Percentiles rank a stretch among this genome's conserved stretches.
Conservation (phyloP, 768 basidiomycete species). For the Rhodosporidiobolus odoratus region DNA sequence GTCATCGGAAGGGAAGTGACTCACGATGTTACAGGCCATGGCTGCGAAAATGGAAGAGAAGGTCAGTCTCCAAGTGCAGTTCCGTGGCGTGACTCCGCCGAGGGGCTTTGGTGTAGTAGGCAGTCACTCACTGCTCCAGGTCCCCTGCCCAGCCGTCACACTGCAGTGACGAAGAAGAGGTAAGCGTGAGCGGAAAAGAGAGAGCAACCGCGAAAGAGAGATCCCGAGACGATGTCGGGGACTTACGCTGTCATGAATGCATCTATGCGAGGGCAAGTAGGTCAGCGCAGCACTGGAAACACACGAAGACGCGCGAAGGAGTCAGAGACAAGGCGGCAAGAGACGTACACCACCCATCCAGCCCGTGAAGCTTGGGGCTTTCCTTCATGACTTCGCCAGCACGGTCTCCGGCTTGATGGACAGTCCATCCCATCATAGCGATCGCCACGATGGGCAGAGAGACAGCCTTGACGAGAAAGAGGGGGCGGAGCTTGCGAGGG, state of each 20-base stretch:
- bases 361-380: slow-evolving; percentile 7
- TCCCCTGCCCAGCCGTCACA: too few relatives aligned
- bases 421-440: slow-evolving; percentile 31
- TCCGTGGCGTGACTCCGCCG: too few relatives aligned
- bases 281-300: not conserved
- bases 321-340: not conserved
- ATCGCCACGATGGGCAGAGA: slow-evolving; percentile 29
- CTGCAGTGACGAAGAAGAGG: too few relatives aligned
- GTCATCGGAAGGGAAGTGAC: not conserved
- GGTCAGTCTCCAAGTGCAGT: too few relatives aligned
- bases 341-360: slow-evolving; percentile 3
- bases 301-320: not conserved
- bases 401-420: slow-evolving; percentile 27
- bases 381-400: slow-evolving; percentile 14
- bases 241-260: slow-evolving; percentile 17
- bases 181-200: too few relatives aligned
- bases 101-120: too few relatives aligned
- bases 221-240: not conserved
- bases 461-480: slow-evolving; percentile 37
- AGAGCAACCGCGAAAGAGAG: too few relatives aligned
- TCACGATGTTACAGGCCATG: slow-evolving; percentile 19
- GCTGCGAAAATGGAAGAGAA: too few relatives aligned
- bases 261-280: not conserved
- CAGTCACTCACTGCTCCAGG: too few relatives aligned
- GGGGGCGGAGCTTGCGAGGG: slow-evolving; percentile 26